A percentile compares a stretch with the other conserved stretches of the same genome.
phyloP scores from a whole-genome alignment of 148 eudicot genomes.

The Oxyria digyna region DNA sequence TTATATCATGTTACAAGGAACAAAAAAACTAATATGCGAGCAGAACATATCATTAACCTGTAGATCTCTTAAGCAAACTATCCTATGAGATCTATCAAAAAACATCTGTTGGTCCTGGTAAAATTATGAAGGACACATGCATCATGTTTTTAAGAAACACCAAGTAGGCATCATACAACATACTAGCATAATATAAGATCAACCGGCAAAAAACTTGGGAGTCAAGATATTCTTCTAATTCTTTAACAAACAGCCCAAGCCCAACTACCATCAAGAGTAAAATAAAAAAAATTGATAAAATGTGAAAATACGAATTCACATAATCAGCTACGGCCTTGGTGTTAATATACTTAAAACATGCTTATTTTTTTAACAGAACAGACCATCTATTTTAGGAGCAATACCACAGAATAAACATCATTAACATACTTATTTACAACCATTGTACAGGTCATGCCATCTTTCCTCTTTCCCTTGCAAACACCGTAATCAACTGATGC shows the following conservation, averaged over 20 bases:
- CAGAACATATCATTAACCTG: neutral
- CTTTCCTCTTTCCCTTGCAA: slow-evolving; percentile 76
- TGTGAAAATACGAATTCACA: neutral
- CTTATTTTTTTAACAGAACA: neutral
- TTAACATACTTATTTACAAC: slow-evolving; percentile 59
- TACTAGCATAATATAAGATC: neutral
- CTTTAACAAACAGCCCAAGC: neutral
- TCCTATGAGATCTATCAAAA: neutral
- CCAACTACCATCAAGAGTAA: neutral
- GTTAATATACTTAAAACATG: neutral
- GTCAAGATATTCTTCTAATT: neutral
- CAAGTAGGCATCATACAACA: neutral
- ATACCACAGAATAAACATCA: neutral
- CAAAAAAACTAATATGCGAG: neutral
- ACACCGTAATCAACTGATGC: slow-evolving; percentile 77
- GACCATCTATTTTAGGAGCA: neutral
- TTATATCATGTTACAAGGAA: neutral
- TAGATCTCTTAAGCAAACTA: neutral
- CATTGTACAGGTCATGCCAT: slow-evolving; percentile 52
- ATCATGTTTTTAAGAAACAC: neutral
- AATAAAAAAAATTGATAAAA: neutral
- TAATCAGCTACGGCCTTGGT: neutral
- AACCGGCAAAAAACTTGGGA: neutral
- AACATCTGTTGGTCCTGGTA: neutral
- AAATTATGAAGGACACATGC: neutral